Conservation (phyloP, 2,329 filamentous ascomycete genomes). For the Zymoseptoria crescenta region DNA sequence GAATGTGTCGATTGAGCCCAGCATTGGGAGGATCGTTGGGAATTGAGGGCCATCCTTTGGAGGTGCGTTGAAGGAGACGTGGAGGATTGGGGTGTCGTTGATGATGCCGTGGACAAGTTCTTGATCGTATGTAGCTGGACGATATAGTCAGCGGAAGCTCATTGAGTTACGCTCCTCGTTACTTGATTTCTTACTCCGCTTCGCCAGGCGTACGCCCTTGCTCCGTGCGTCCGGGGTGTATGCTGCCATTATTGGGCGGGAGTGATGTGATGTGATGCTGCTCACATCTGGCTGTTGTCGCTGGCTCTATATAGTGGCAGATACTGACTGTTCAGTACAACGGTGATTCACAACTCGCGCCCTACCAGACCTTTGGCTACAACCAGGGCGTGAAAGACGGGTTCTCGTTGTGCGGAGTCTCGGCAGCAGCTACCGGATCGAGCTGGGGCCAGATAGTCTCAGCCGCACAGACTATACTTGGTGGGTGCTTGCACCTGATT, state of each 20-base stretch:
- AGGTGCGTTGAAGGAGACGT: constrained; percentile 66
- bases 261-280: background rate
- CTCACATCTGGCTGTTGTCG: background rate
- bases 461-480: too few species aligned
- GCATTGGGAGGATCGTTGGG: constrained; percentile 74
- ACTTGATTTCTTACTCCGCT: constrained; percentile 16
- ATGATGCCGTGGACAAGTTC: constrained; percentile 67
- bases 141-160: background rate
- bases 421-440: background rate
- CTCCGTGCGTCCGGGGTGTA: constrained; percentile 25
- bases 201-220: constrained; percentile 23
- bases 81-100: constrained; percentile 64
- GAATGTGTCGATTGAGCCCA: constrained; percentile 73
- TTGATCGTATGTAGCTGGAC: constrained; percentile 60
- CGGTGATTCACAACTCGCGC: background rate
- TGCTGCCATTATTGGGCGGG: constrained; percentile 2
- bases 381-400: too few species aligned
- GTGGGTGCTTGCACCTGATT: too few species aligned
- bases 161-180: background rate
- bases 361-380: background rate
- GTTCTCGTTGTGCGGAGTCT: background rate
- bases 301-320: background rate
- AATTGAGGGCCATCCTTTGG: constrained; percentile 51
- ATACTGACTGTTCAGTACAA: background rate
- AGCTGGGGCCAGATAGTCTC: background rate